Conservation (phyloP, 768 basidiomycete species). For the Serendipita indica region DNA sequence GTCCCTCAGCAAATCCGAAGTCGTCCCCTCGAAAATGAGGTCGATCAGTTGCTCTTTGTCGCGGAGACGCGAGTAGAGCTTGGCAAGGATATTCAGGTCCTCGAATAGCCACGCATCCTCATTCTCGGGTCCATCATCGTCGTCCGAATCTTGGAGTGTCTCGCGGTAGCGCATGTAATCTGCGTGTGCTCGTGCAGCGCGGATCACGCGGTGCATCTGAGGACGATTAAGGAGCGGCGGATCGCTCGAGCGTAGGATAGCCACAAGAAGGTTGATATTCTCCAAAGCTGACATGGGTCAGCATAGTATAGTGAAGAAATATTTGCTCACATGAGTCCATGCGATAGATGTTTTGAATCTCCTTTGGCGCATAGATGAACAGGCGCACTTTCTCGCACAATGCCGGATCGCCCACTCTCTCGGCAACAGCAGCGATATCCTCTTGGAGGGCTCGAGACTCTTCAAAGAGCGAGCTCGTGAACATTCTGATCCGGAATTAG, state of each 20-base stretch:
- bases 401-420: constrained; percentile 76
- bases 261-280: constrained; percentile 57
- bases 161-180: constrained; percentile 52
- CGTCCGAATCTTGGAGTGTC: constrained; percentile 64
- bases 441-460: constrained; percentile 75
- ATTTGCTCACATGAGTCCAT: constrained; percentile 55
- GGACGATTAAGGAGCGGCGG: constrained; percentile 57
- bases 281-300: constrained; percentile 34
- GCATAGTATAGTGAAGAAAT: not conserved
- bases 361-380: constrained; percentile 75
- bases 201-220: constrained; percentile 68
- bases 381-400: constrained; percentile 77
- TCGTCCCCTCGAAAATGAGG: constrained; percentile 91
- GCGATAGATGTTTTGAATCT: constrained; percentile 74
- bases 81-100: constrained; percentile 67
- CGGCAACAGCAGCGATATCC: constrained; percentile 74
- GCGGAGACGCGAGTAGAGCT: constrained; percentile 60
- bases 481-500: constrained; percentile 49
- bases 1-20: constrained; percentile 89
- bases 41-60: constrained; percentile 89
- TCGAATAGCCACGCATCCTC: constrained; percentile 97
- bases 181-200: constrained; percentile 62
- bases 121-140: constrained; percentile 82
- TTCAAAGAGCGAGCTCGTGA: constrained; percentile 79
- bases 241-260: constrained; percentile 66